Evolutionary conservation across 2,329 filamentous ascomycete genomes (phyloP).

Genomic region (Diplocarpon rosae): DNA sequence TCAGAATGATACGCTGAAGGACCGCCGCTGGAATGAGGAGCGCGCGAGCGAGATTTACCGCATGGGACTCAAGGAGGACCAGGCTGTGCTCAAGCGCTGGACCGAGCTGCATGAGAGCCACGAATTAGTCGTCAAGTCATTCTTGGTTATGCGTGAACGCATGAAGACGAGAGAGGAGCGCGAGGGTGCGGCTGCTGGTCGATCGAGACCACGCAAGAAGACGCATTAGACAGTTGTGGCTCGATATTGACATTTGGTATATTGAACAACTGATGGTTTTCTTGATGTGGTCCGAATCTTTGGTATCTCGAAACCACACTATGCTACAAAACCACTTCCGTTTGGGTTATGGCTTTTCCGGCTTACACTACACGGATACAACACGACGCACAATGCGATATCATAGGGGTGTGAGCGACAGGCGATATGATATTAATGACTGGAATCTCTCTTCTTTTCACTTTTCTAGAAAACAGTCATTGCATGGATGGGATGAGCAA

Average conservation of each 20-base stretch:
- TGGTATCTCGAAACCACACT: background rate
- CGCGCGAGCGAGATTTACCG: conserved; percentile 46
- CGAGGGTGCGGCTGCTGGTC: background rate
- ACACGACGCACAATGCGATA: background rate
- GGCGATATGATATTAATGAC: background rate
- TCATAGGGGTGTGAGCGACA: background rate
- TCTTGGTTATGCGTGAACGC: conserved; percentile 37
- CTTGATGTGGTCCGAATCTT: background rate
- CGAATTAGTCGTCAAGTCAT: conserved; percentile 45
- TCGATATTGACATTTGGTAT: background rate
- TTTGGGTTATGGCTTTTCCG: background rate
- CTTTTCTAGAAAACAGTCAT: background rate
- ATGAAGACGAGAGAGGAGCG: conserved; percentile 25
- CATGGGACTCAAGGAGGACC: conserved; percentile 51
- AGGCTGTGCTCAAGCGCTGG: conserved; percentile 51
- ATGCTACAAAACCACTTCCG: background rate
- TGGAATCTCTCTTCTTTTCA: background rate
- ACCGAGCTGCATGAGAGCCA: conserved; percentile 47
- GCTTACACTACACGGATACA: background rate
- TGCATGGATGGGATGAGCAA: background rate
- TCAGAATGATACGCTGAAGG: conserved; percentile 26
- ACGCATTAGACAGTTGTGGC: conserved; percentile 4
- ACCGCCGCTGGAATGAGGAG: conserved; percentile 32
- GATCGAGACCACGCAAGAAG: conserved; percentile 10
- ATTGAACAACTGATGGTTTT: background rate